Conservation (phyloP, 495 filamentous ascomycete species). For the Penicillium angulare region DNA sequence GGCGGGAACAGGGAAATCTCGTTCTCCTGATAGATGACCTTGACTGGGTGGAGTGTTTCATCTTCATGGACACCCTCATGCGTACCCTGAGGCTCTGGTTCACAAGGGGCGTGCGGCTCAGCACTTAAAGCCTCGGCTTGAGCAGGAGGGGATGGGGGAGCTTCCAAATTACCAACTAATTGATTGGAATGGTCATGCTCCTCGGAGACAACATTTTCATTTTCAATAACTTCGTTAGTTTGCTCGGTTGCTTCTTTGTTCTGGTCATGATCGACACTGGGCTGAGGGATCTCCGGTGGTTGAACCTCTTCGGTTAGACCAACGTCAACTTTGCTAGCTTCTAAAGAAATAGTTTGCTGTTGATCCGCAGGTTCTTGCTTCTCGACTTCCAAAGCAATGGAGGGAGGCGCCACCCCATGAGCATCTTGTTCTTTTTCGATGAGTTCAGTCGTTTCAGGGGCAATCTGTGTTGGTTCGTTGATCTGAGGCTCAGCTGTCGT, state of each 20-base stretch:
- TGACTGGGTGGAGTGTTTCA: conserved; percentile 45
- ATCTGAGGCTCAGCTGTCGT: conserved; percentile 6
- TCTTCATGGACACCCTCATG: conserved; percentile 11
- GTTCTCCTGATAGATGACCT: conserved; percentile 63
- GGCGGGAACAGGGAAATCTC: conserved; percentile 73
- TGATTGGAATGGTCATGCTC: conserved; percentile 3
- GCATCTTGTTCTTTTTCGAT: not conserved
- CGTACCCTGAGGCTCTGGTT: not conserved
- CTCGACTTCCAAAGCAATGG: not conserved
- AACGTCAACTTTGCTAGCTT: not conserved
- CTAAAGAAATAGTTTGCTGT: not conserved
- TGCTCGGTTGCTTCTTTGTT: conserved; percentile 19
- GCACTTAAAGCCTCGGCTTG: not conserved
- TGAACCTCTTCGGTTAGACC: not conserved
- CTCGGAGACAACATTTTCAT: conserved; percentile 4
- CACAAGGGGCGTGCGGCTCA: conserved; percentile 6
- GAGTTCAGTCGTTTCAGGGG: not conserved
- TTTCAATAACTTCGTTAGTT: conserved; percentile 24
- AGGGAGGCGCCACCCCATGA: not conserved
- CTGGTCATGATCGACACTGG: not conserved
- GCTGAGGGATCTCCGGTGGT: not conserved
- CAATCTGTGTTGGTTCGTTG: conserved; percentile 7
- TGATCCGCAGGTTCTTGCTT: conserved; percentile 4
- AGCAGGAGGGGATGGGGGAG: not conserved
- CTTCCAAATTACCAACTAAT: conserved; percentile 6